Conservation (phyloP, 2,329 filamentous ascomycete species). For the Passalora sequoiae region DNA sequence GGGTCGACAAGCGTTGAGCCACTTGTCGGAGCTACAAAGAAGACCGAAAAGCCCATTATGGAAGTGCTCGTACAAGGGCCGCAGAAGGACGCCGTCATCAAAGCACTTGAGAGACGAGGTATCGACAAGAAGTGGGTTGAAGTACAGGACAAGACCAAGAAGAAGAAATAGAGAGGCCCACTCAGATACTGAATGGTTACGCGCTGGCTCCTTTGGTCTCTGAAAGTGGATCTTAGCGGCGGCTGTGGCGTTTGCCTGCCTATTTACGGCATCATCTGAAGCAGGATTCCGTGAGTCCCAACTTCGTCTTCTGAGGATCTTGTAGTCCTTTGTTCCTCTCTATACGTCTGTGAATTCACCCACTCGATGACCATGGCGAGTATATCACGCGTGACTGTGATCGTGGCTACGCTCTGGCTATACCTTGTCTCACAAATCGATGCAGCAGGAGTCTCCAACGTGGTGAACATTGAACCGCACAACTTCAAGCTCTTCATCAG, state of each 20-base stretch:
- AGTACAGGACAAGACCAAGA: conserved; percentile 63
- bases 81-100: conserved; percentile 57
- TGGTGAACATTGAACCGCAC: neutral
- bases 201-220: no score
- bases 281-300: no score
- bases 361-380: no score
- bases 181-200: no score
- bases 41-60: conserved; percentile 58
- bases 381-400: no score
- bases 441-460: neutral
- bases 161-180: conserved; percentile 53
- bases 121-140: conserved; percentile 57
- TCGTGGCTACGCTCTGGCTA: no score
- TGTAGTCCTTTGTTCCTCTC: neutral
- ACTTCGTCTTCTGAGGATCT: neutral
- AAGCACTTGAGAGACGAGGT: conserved; percentile 55
- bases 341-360: neutral
- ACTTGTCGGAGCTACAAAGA: conserved; percentile 54
- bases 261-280: neutral
- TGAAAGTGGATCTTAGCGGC: neutral
- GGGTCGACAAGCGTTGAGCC: conserved; percentile 62
- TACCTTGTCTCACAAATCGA: no score
- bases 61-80: conserved; percentile 65
- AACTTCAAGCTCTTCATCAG: neutral
- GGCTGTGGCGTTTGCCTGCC: neutral